phyloP scores from a whole-genome alignment of 768 basidiomycete genomes.

The Gymnopilus junonius region DNA sequence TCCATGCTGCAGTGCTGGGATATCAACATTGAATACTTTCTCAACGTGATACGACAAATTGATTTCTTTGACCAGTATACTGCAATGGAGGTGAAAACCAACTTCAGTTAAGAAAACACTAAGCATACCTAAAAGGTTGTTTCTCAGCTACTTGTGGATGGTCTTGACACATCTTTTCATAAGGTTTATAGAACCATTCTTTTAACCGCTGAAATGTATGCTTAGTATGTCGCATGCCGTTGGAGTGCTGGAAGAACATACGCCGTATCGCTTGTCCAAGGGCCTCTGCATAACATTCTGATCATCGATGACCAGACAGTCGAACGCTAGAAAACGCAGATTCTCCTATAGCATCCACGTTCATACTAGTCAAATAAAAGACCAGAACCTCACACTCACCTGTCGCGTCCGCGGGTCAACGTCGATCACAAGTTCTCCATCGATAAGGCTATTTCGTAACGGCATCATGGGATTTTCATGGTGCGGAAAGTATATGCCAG shows the following conservation, averaged over 20 bases:
- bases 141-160: conserved; percentile 65
- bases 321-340: conserved; percentile 85
- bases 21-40: conserved; percentile 81
- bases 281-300: conserved; percentile 86
- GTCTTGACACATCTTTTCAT: conserved; percentile 67
- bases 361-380: conserved; percentile 2
- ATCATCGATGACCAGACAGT: conserved; percentile 86
- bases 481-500: conserved; percentile 89
- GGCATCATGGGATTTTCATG: conserved; percentile 71
- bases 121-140: conserved; percentile 86
- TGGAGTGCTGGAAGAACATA: conserved; percentile 43
- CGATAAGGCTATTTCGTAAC: conserved; percentile 81
- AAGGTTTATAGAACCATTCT: conserved; percentile 84
- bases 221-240: conserved; percentile 9
- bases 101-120: background rate
- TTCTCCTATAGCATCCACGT: conserved; percentile 60
- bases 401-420: conserved; percentile 74
- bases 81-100: conserved; percentile 33
- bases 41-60: conserved; percentile 86
- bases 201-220: conserved; percentile 62
- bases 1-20: conserved; percentile 86
- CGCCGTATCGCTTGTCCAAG: conserved; percentile 89
- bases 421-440: conserved; percentile 94
- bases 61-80: conserved; percentile 88
- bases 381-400: conserved; percentile 46